Evolutionary conservation across 257 asterid species (phyloP), one percentile per base, ranked within the genome.

Genomic region (Penstemon eatonii): DNA sequence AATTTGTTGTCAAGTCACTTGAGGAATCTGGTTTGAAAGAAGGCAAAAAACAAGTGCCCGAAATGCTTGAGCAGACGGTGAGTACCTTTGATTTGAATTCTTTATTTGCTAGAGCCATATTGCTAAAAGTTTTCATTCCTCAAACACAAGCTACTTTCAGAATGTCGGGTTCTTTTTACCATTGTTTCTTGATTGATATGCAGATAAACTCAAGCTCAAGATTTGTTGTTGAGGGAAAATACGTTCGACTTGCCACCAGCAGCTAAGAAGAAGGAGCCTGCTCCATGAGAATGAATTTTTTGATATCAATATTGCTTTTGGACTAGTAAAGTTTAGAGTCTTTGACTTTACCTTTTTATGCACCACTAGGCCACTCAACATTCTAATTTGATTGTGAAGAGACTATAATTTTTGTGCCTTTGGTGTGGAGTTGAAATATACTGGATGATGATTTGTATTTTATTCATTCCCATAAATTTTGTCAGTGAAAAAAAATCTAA

Each of bases 11-110:
- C 63, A 85, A 83, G 70, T 83, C 90, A 49, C 80, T 87, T 40
- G 70, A 79, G 79, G 97, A 81, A 76, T 81, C 96, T n/a, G 90
- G 89, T 53, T 13, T 61, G 53, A 33, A 56, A 5, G 82, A 75
- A 70, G 87, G 89, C 53, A 81, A 78, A 72, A 75, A 62, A 72
- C 74, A 71, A 38, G 72, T 82, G 56, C 56, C 71, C 39, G 87
- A 79, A 74, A 75, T 72, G 50, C 80, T 94, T 60, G 86, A 83
- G 78, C 81, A 75, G 67, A 87, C 85, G 87, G 96, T 87, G 44
- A 67, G 86, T 68, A 51, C 68, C 42, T 69, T 45, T 63, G 39
- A n/a, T 39, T 59, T 60, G 33, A 36, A 25, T 55, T 71, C 15
- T 41, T 19, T 60, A 36, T 33, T 36, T 25, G 3, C 38, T 45